phyloP scores from a whole-genome alignment of 164 flowering plant species.

The Pachysandra terminalis region DNA sequence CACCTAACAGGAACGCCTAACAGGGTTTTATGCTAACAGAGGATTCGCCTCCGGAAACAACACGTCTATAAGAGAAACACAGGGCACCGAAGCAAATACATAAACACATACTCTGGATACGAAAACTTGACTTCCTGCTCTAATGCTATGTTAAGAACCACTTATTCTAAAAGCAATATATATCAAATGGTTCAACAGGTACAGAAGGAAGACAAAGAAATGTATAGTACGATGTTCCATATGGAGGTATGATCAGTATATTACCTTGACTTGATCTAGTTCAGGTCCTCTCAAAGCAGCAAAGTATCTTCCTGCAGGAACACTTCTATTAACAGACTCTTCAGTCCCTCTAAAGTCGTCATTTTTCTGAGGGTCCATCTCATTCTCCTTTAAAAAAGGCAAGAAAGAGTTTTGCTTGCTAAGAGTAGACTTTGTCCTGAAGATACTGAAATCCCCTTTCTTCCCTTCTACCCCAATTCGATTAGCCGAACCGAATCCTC shows the following conservation, averaged over 20 bases:
- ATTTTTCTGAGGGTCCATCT: conserved; percentile 27
- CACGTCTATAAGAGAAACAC: no score
- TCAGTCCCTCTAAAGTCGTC: conserved; percentile 28
- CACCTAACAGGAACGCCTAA: no score
- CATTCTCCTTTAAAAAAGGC: conserved; percentile 45
- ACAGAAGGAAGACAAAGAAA: background rate
- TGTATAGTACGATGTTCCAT: background rate
- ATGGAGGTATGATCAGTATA: background rate
- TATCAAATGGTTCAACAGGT: no score
- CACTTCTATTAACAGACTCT: conserved; percentile 48
- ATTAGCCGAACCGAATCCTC: conserved; percentile 43
- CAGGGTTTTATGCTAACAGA: no score
- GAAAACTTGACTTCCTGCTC: no score
- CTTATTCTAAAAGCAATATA: no score
- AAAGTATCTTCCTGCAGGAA: conserved; percentile 94
- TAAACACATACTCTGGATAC: no score
- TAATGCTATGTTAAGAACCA: no score
- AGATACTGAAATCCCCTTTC: conserved; percentile 77
- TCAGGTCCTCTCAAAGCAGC: conserved; percentile 95
- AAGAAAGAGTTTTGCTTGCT: conserved; percentile 59
- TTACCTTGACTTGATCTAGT: conserved; percentile 93
- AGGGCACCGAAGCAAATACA: no score
- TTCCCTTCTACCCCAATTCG: conserved; percentile 34
- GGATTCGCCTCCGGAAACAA: no score
- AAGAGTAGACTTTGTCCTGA: conserved; percentile 70